A percentile compares a stretch with the other conserved stretches of the same genome.
phyloP scores from a whole-genome alignment of 495 filamentous ascomycete genomes.

The Cladorrhinum samala region DNA sequence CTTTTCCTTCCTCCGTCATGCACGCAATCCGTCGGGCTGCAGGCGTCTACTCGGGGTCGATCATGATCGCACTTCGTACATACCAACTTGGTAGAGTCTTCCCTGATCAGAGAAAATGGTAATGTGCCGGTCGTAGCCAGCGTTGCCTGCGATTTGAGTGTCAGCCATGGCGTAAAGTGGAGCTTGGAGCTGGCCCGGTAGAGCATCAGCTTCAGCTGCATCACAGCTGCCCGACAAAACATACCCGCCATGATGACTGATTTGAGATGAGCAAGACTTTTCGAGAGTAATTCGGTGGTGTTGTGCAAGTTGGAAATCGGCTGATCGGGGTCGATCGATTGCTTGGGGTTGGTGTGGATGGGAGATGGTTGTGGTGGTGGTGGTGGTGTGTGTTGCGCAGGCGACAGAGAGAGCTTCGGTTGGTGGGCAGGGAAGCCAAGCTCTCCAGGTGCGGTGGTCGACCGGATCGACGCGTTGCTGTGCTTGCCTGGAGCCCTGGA shows the following conservation, averaged over 20 bases:
- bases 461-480: conserved; percentile 32
- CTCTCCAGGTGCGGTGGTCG: conserved; percentile 12
- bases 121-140: conserved; percentile 96
- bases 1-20: neutral
- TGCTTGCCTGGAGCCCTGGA: conserved; percentile 39
- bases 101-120: conserved; percentile 99
- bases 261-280: conserved; percentile 7
- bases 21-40: neutral
- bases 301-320: neutral
- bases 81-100: conserved; percentile 98
- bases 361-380: conserved; percentile 4
- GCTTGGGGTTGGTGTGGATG: neutral
- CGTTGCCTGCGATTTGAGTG: conserved; percentile 62
- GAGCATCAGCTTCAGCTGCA: neutral
- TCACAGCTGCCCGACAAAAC: conserved; percentile 18
- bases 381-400: conserved; percentile 12
- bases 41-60: neutral
- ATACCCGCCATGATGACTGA: conserved; percentile 42
- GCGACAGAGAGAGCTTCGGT: conserved; percentile 30
- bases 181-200: conserved; percentile 19
- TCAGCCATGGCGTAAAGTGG: conserved; percentile 21
- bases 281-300: conserved; percentile 1
- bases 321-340: neutral
- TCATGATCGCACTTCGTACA: conserved; percentile 32
- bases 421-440: conserved; percentile 21